phyloP scores from a whole-genome alignment of 257 asterid species.

The Gentiana dahurica region DNA sequence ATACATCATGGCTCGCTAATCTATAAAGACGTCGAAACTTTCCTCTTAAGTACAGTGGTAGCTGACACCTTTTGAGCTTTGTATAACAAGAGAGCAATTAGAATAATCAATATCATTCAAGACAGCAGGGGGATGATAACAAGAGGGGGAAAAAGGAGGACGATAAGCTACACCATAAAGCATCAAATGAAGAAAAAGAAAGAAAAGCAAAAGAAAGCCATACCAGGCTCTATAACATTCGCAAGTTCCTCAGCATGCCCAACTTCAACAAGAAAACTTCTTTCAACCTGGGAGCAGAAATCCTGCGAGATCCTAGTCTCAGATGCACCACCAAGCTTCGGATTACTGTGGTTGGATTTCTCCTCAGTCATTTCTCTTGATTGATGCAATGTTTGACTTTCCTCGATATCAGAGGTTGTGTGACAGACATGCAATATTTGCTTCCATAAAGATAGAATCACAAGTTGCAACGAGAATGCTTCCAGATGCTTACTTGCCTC shows the following conservation, averaged over 20 bases:
- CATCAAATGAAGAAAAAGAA: neutral
- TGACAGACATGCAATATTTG: slow-evolving; percentile 76
- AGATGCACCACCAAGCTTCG: slow-evolving; percentile 27
- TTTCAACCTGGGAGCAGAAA: slow-evolving; percentile 46
- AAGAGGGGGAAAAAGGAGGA: too few relatives aligned
- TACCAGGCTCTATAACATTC: slow-evolving; percentile 63
- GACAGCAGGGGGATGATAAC: too few relatives aligned
- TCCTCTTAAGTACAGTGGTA: too few relatives aligned
- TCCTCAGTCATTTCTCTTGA: slow-evolving; percentile 29
- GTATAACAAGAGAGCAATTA: too few relatives aligned
- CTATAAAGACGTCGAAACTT: too few relatives aligned
- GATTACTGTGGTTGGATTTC: slow-evolving; percentile 21
- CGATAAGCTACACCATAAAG: too few relatives aligned
- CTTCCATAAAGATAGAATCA: slow-evolving; percentile 90
- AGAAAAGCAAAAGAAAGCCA: slow-evolving; percentile 1
- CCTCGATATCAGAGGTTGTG: slow-evolving; percentile 72
- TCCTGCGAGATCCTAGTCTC: slow-evolving; percentile 28
- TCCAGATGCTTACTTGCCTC: slow-evolving; percentile 57
- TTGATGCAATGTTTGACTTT: slow-evolving; percentile 40
- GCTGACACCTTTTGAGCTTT: too few relatives aligned
- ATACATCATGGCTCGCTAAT: too few relatives aligned
- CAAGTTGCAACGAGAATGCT: slow-evolving; percentile 81
- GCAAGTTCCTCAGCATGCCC: slow-evolving; percentile 80
- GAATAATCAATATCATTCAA: too few relatives aligned
- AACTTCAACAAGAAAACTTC: slow-evolving; percentile 68